These are phyloP conservation scores for Akanthomyces dipterigenus DNA, from an alignment of 2,329 filamentous ascomycete genomes.

Conservation along the genomic window DNA sequence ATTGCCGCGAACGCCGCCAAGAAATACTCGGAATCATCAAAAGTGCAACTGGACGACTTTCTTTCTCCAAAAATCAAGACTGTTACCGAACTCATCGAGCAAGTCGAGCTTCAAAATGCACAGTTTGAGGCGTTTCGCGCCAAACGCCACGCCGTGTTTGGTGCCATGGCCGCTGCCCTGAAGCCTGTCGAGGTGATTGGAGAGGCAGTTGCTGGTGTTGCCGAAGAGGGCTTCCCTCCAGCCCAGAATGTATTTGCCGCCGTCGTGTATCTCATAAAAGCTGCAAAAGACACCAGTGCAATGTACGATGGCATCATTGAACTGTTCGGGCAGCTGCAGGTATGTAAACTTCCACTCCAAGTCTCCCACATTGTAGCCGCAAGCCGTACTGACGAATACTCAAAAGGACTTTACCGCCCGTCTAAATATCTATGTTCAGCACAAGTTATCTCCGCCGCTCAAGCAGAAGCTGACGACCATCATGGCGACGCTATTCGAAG, in stretches of 20 bases:
- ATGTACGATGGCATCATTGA: constrained; percentile 39
- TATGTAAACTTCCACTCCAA: constrained; percentile 12
- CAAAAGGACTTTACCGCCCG: constrained; percentile 35
- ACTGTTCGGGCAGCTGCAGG: constrained; percentile 35
- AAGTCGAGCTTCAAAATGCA: constrained; percentile 29
- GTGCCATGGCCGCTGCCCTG: constrained; percentile 25
- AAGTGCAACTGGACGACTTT: constrained; percentile 25
- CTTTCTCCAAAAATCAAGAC: constrained; percentile 26
- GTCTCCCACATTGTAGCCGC: no score
- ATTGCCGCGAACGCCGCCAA: constrained; percentile 30
- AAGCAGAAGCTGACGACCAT: constrained; percentile 34
- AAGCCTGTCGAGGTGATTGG: constrained; percentile 34
- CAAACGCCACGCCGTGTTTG: constrained; percentile 28
- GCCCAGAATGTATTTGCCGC: constrained; percentile 36
- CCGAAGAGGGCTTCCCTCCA: constrained; percentile 33
- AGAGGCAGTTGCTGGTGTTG: constrained; percentile 29
- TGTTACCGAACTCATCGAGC: constrained; percentile 25
- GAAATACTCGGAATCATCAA: constrained; percentile 23
- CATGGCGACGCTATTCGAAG: constrained; percentile 37
- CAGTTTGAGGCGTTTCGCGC: constrained; percentile 31
- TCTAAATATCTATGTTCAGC: constrained; percentile 33
- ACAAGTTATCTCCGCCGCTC: constrained; percentile 31
- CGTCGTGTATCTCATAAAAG: constrained; percentile 35
- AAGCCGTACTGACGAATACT: background rate
- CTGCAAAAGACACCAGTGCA: constrained; percentile 37